A percentile compares a stretch with the other conserved stretches of the same genome.
Conservation (phyloP, 768 basidiomycete genomes). For the Suillus hirtellus region DNA sequence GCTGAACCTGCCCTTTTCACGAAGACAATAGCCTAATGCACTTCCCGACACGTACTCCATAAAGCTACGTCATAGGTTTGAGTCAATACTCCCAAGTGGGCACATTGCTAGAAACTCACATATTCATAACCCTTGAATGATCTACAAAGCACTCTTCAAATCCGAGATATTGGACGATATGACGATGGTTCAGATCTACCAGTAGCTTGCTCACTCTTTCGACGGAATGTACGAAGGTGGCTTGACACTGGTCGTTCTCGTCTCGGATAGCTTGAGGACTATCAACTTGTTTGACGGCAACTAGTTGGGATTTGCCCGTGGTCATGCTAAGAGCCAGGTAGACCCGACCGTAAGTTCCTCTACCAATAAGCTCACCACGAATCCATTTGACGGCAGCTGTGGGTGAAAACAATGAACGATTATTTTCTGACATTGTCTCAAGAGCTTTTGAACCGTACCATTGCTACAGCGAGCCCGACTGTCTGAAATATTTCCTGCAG, state of each 20-base stretch:
- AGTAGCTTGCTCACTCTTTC: conserved; percentile 95
- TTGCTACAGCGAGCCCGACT: background rate
- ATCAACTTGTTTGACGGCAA: conserved; percentile 99
- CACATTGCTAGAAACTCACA: conserved; percentile 54
- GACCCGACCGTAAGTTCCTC: conserved; percentile 94
- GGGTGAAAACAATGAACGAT: conserved; percentile 24
- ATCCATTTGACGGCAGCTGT: conserved; percentile 96
- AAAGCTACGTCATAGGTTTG: conserved; percentile 57
- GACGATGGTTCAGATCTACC: conserved; percentile 94
- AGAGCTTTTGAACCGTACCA: background rate
- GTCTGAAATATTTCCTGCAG: background rate
- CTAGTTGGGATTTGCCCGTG: conserved; percentile 91
- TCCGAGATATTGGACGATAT: conserved; percentile 97
- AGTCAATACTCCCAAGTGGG: background rate
- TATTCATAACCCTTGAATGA: conserved; percentile 71
- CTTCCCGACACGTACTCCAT: conserved; percentile 99
- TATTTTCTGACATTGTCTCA: background rate
- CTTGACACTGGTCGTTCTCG: conserved; percentile 83
- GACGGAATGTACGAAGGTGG: conserved; percentile 84
- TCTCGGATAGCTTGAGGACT: conserved; percentile 92
- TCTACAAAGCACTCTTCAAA: conserved; percentile 82
- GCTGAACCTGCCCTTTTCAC: conserved; percentile 90
- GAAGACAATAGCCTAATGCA: conserved; percentile 86
- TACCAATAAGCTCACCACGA: conserved; percentile 95
- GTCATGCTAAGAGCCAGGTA: conserved; percentile 95